Base-by-base conservation (phyloP, 164 flowering plant genomes). In the Stephania yunnanensis region DNA sequence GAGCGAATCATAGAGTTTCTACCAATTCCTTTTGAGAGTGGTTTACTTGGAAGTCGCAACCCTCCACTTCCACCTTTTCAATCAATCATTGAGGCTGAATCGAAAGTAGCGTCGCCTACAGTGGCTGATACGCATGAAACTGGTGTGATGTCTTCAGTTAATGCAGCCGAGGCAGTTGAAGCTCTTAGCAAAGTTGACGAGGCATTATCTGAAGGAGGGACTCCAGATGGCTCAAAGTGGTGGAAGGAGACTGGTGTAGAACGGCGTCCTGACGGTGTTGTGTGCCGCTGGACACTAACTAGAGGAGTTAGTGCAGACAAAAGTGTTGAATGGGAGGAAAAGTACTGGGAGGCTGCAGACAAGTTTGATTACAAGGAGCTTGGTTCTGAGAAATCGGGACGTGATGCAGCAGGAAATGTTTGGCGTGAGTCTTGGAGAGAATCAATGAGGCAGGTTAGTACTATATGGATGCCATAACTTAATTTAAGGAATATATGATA, bases 391-490 rank as follows among this genome's bases (percentile, higher is more conserved):
- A 95, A 95, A 82, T 91, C 97, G 22, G 99, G 99, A 25, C 94
- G 98, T 29, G 95, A 95, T 87, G 87, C 96, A 45, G 67, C 71
- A 50, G 98, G 98, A 81, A 92, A 87, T 87, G 93, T 91, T 67
- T 95, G 99, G 98, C 92, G 89, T 48, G 99, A 95, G 74, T 90
- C 71, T 73, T 95, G 99, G 99, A 92, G 83, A 78, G 99, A 95
- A 81, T 86, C 94, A 3, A 93, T 95, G 95, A 75, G 87, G 85
- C 92, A 91, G 97, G 98, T 95, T 70, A 78, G 84, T 78, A 64
- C 42, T 10, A 50, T 46, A 31, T 74, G 66, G 6, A 3, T 20
- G 8, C 29, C 46, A 22, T 7, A 71, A 80, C 63, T 66, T 69
- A 29, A 63, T 65, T 29, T 52, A 6, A 31, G 20, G 8, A 25